Evolutionary conservation across 352 stramenopile genomes (phyloP), one percentile per base, ranked within the genome.

Genomic region (Phytophthora citricola): DNA sequence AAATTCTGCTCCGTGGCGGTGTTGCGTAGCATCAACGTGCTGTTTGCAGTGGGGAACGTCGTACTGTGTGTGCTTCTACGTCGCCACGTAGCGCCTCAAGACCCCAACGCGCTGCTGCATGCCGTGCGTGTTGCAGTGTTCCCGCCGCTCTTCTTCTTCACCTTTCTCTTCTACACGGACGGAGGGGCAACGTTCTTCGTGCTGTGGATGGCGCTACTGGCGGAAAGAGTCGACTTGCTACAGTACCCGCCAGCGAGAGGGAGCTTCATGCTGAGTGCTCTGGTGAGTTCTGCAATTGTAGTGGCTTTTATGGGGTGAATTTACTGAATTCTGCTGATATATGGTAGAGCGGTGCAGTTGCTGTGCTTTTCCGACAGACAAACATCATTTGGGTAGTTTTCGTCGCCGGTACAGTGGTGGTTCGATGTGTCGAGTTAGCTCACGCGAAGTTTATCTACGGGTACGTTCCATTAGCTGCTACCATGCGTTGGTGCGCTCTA

Each of bases 361-460:
- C 89, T 1, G 86, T 98, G 34, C 51, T 95, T 20, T 94, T 97
- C 41, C 89, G 92, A 1, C 92, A 98, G 65, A 98, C 89, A 7
- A 98, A 98, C 48, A 94, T 96, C 43, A 60, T 97, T 3, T 98
- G 92, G 92, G 87, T 97, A 0, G 54, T 86, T 1, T 97, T 98
- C 69, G 85, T 94, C 3, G 75, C 92, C 8, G 91, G 89, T 9
- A 86, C 77, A 0, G 49, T 92, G 10, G 72, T 94, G 22, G 86
- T 95, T 45, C 80, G 83, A 10, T 89, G 69, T 31, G 73, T 89
- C 0, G 88, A 95, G 60, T 50, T 82, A n/a, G 82, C 73, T 11
- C 84, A 94, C 39, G 69, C 72, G 8, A 83, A 75, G 20, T 78
- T 69, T 43, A 90, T 95, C 50, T 94, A 94, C 62, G 85, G 85